These are phyloP conservation scores for Coemansia sp. DNA, from an alignment of 192 early-diverging fungal genomes.

Conservation along the genomic window DNA sequence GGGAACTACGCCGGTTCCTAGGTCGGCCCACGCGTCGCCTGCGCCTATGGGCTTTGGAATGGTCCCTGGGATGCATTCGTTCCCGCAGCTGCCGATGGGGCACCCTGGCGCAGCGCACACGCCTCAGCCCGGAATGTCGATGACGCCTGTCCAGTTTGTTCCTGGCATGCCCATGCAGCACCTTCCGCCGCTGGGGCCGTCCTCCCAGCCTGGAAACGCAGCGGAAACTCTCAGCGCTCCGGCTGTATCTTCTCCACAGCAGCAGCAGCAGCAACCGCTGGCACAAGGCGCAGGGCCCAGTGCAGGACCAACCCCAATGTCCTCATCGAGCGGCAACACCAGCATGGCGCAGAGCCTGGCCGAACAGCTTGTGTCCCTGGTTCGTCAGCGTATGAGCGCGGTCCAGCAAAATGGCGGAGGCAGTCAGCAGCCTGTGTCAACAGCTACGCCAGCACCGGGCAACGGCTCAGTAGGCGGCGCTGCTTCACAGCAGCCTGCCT, in stretches of 20 bases:
- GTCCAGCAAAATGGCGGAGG: neutral
- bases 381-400: slow-evolving; percentile 49
- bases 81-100: slow-evolving; percentile 25
- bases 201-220: too few species aligned
- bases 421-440: neutral
- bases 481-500: neutral
- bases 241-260: neutral
- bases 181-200: neutral
- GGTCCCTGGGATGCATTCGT: slow-evolving; percentile 31
- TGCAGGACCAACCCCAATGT: neutral
- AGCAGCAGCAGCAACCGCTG: neutral
- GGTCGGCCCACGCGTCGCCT: slow-evolving; percentile 42
- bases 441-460: neutral
- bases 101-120: slow-evolving; percentile 16
- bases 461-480: neutral
- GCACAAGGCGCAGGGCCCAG: neutral
- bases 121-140: slow-evolving; percentile 13
- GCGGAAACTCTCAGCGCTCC: neutral
- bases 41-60: slow-evolving; percentile 26
- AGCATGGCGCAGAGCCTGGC: slow-evolving; percentile 49
- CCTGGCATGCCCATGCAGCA: slow-evolving; percentile 11
- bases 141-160: slow-evolving; percentile 6
- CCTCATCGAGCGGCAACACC: neutral
- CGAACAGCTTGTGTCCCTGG: slow-evolving; percentile 51
- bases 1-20: slow-evolving; percentile 6